Conservation (phyloP, 148 eudicot genomes). For the Amaranthus hypochondriacus region DNA sequence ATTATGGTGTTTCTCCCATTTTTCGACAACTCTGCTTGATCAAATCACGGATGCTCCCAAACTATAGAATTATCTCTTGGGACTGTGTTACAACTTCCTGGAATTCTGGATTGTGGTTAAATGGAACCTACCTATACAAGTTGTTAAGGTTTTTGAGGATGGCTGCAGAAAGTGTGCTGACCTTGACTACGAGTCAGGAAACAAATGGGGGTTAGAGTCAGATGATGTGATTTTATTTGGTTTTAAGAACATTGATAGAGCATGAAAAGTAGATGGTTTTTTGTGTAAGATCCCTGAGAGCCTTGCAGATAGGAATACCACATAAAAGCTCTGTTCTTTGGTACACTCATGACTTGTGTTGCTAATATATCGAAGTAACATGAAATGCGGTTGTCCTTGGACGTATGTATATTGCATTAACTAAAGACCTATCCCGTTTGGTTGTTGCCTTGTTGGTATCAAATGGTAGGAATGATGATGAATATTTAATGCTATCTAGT, state of each 20-base stretch:
- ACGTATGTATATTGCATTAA: no score
- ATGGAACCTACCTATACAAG: not conserved
- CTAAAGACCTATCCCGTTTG: no score
- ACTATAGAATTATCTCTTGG: not conserved
- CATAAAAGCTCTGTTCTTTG: not conserved
- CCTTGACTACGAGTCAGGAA: no score
- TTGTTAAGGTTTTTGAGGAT: not conserved
- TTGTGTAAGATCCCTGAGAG: not conserved
- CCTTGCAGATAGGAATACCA: not conserved
- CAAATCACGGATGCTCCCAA: not conserved
- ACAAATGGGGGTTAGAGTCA: not conserved
- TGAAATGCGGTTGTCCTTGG: not conserved
- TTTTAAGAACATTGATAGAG: not conserved
- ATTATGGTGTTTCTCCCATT: not conserved
- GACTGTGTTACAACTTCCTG: not conserved
- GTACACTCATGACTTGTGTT: not conserved
- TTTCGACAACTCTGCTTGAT: not conserved
- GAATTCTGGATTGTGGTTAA: not conserved
- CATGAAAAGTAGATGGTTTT: not conserved
- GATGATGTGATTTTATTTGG: not conserved
- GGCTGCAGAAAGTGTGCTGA: not conserved
- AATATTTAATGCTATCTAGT: no score
- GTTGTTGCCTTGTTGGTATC: no score
- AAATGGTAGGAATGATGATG: no score
- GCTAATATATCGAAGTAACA: not conserved